These are phyloP conservation scores for Gracilaria domingensis DNA, from an alignment of 23 red algal species.

Conservation along the genomic window DNA sequence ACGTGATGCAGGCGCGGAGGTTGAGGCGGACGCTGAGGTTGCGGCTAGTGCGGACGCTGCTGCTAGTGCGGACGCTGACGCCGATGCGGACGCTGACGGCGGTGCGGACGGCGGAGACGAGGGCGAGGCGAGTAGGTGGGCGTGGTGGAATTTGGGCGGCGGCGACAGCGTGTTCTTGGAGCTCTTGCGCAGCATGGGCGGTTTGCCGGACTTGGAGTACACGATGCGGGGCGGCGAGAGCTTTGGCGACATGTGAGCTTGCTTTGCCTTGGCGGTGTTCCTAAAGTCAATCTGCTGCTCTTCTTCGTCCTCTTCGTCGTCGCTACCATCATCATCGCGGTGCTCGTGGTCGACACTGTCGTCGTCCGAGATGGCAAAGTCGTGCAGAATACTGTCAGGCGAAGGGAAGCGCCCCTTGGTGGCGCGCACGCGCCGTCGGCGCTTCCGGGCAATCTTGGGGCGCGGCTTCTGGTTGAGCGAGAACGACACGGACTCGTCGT, in stretches of 20 bases:
- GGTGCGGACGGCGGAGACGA: background rate
- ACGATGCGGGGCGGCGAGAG: background rate
- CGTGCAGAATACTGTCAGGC: slow-evolving; percentile 5
- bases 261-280: background rate
- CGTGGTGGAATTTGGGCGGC: background rate
- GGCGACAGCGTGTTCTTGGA: background rate
- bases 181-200: background rate
- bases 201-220: background rate
- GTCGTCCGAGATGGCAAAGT: slow-evolving; percentile 32
- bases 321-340: background rate
- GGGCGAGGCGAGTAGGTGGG: background rate
- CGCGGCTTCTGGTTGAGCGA: slow-evolving; percentile 34
- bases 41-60: background rate
- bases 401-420: slow-evolving; percentile 23
- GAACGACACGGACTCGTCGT: slow-evolving; percentile 57
- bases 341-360: slow-evolving; percentile 8
- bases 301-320: background rate
- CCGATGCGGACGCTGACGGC: background rate
- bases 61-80: background rate
- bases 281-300: background rate
- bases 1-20: background rate
- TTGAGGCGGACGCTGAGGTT: background rate
- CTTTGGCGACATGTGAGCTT: background rate
- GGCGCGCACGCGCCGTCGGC: background rate
- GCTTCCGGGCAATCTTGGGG: slow-evolving; percentile 17